A percentile compares a stretch with the other conserved stretches of the same genome.
Evolutionary conservation across 805 yeast species (phyloP).

Genomic region (Vanderwaltozyma yarrowii): DNA sequence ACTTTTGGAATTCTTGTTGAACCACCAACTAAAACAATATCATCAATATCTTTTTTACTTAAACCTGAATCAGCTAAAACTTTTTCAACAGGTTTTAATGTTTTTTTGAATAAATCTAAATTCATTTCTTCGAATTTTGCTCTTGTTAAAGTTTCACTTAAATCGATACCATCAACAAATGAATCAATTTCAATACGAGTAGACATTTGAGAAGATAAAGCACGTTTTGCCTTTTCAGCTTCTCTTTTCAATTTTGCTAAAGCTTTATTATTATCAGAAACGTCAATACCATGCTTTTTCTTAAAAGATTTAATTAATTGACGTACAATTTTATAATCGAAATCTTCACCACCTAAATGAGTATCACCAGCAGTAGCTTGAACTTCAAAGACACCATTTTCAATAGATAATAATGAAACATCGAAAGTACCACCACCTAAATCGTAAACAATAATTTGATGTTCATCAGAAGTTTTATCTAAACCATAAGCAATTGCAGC

Average conservation of each 20-base stretch:
- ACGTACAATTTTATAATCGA: constrained; percentile 79
- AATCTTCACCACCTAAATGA: constrained; percentile 96
- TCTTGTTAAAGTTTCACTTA: constrained; percentile 89
- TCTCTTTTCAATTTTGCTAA: constrained; percentile 92
- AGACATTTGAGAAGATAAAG: constrained; percentile 89
- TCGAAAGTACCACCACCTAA: constrained; percentile 98
- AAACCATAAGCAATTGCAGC: constrained; percentile 97
- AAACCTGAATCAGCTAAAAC: constrained; percentile 90
- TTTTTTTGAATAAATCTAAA: constrained; percentile 85
- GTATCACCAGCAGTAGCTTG: constrained; percentile 94
- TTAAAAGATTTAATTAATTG: constrained; percentile 81
- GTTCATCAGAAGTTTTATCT: constrained; percentile 72
- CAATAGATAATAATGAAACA: constrained; percentile 79
- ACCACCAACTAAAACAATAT: constrained; percentile 96
- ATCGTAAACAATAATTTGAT: constrained; percentile 85
- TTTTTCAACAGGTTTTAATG: constrained; percentile 92
- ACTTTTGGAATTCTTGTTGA: constrained; percentile 99
- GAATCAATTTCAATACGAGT: constrained; percentile 95
- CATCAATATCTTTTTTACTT: constrained; percentile 79
- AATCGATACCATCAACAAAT: constrained; percentile 87
- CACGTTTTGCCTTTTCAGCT: constrained; percentile 97
- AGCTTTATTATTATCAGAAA: constrained; percentile 73
- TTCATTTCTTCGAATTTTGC: constrained; percentile 97
- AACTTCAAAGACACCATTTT: constrained; percentile 87
- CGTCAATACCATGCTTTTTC: constrained; percentile 85